A percentile compares a stretch with the other conserved stretches of the same genome.
phyloP scores from a whole-genome alignment of 1,139 yeast genomes.

The Scheffersomyces insectosa region DNA sequence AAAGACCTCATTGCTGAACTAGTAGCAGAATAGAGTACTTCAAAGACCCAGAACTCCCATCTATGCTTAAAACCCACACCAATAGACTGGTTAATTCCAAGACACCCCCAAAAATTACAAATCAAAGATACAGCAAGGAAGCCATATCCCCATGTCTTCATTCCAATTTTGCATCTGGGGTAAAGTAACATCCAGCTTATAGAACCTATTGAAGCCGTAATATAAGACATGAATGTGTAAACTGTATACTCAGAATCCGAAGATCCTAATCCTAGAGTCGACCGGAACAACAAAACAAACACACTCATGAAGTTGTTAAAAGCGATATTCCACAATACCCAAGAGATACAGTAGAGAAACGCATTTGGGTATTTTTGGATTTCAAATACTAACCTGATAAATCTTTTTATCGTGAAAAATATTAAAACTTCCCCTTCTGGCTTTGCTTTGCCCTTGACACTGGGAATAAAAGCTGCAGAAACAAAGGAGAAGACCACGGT shows the following conservation, averaged over 20 bases:
- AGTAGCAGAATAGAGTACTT: slow-evolving; percentile 35
- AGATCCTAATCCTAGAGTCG: slow-evolving; percentile 41
- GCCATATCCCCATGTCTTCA: slow-evolving; percentile 38
- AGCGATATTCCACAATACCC: slow-evolving; percentile 49
- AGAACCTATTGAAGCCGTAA: slow-evolving; percentile 38
- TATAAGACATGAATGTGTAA: slow-evolving; percentile 39
- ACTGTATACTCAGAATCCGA: slow-evolving; percentile 45
- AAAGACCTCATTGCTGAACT: slow-evolving; percentile 40
- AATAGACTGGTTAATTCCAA: slow-evolving; percentile 29
- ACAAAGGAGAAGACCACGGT: slow-evolving; percentile 30
- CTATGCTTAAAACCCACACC: slow-evolving; percentile 42
- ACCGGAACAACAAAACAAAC: slow-evolving; percentile 40
- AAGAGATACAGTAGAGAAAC: slow-evolving; percentile 37
- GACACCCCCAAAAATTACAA: slow-evolving; percentile 44
- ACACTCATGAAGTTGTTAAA: slow-evolving; percentile 39
- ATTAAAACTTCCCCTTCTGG: slow-evolving; percentile 27
- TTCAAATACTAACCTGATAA: slow-evolving; percentile 22
- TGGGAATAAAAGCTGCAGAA: slow-evolving; percentile 34
- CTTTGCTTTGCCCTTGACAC: slow-evolving; percentile 26
- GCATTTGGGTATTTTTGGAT: slow-evolving; percentile 39
- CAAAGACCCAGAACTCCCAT: slow-evolving; percentile 49
- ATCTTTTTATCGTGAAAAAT: slow-evolving; percentile 28
- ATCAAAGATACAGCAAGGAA: slow-evolving; percentile 33
- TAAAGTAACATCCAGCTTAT: slow-evolving; percentile 40
- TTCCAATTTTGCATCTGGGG: slow-evolving; percentile 23